phyloP scores from a whole-genome alignment of 352 stramenopile genomes.

The Phytophthora gonapodyides region DNA sequence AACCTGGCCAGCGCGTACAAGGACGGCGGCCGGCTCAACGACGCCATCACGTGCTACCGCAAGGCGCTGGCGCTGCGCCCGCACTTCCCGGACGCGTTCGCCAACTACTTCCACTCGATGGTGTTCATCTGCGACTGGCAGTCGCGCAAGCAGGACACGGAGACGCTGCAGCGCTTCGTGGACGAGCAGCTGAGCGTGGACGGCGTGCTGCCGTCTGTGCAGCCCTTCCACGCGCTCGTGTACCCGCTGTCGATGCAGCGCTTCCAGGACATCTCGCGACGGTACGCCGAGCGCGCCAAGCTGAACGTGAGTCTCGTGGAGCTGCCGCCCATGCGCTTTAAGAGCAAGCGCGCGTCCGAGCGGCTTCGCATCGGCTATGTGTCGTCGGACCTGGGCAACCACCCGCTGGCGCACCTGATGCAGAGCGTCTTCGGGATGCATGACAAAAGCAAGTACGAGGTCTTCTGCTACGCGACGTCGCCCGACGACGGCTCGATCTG shows the following conservation, averaged over 20 bases:
- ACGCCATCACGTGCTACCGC: slow-evolving; percentile 93
- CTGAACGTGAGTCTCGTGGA: slow-evolving; percentile 90
- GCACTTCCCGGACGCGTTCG: slow-evolving; percentile 92
- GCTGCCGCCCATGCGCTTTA: slow-evolving; percentile 69
- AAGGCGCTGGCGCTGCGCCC: slow-evolving; percentile 90
- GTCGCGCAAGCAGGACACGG: slow-evolving; percentile 78
- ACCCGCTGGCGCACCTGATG: slow-evolving; percentile 93
- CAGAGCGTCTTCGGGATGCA: slow-evolving; percentile 92
- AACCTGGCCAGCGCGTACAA: slow-evolving; percentile 95
- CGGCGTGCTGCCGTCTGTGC: slow-evolving; percentile 82
- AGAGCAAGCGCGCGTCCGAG: slow-evolving; percentile 66
- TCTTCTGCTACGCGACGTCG: slow-evolving; percentile 91
- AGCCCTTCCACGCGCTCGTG: slow-evolving; percentile 93
- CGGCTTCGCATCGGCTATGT: slow-evolving; percentile 90
- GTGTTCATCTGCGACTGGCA: slow-evolving; percentile 94
- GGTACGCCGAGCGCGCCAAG: slow-evolving; percentile 85
- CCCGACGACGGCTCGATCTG: slow-evolving; percentile 81
- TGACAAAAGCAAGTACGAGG: slow-evolving; percentile 84
- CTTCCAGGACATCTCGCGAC: slow-evolving; percentile 75
- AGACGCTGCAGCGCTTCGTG: slow-evolving; percentile 63
- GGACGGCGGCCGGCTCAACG: slow-evolving; percentile 84
- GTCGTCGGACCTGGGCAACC: slow-evolving; percentile 91
- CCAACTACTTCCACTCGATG: slow-evolving; percentile 93
- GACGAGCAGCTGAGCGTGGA: slow-evolving; percentile 63
- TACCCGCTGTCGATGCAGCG: slow-evolving; percentile 87